Base-by-base conservation (phyloP, 2,329 filamentous ascomycete species). In the Pseudocercospora fuligena region DNA sequence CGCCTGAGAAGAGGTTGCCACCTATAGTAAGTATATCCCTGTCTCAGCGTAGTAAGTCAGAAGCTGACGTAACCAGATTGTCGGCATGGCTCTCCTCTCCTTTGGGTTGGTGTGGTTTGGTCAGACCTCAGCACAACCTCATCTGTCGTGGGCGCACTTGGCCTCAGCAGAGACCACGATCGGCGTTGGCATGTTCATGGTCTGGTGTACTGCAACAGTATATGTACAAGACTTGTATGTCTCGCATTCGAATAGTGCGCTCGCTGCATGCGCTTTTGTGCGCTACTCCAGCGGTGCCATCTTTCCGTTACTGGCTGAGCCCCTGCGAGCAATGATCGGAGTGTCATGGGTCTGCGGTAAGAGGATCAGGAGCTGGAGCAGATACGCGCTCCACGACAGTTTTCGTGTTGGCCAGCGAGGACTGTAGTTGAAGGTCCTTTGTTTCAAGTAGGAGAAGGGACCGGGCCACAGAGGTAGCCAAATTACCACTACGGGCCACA, bases 181-280 rank as follows among this genome's bases (percentile, higher is more conserved):
- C 19, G 64, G 66, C 3, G 51, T 43, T 16, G 64, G 66, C 51
- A 66, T 69, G 66, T 69, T 65, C 59, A 62, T 69, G 61, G 66
- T 69, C 3, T 69, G 66, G 64, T 53, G 61, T 7, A 66, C 64
- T 1, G 66, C 61, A 14, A 69, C 66, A 1, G 66, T 69, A 2
- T 69, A 69, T 16, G 47, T 69, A 1, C 66, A 69, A 16, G 66
- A 66, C 47, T 27, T 69, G 43, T 69, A 69, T 36, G 58, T 66
- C 11, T 60, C 58, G 14, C 66, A 69, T 31, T 60, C 66, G 6
- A 69, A 65, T 27, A 66, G 64, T 21, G 66, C 66, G 2, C 27
- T 69, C 21, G 66, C 66, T 1, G 64, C 61, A 11, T 69, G 66
- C 19, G 64, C 66, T 3, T 69, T 69, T 16, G 64, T 69, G 40